These are phyloP conservation scores for Lepraria neglecta DNA, from an alignment of 495 filamentous ascomycete species.

Conservation along the genomic window DNA sequence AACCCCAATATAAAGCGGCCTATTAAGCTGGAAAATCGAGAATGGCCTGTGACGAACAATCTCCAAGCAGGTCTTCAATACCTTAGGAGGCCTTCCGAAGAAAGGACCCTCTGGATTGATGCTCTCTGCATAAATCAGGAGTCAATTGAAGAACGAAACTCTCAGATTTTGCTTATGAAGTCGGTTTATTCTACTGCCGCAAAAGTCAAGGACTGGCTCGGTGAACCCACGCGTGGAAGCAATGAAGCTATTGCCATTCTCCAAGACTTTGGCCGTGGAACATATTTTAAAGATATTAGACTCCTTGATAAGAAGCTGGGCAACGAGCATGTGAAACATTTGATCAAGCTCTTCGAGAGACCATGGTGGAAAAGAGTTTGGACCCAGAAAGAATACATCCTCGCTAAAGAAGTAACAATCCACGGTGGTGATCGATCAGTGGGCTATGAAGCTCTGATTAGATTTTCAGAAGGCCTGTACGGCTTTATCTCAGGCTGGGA, in stretches of 20 bases:
- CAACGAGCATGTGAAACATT: neutral
- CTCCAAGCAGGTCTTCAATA: conserved; percentile 1
- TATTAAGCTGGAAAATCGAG: neutral
- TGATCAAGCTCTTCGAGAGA: neutral
- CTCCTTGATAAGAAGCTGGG: neutral
- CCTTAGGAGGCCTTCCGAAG: neutral
- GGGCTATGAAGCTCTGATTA: neutral
- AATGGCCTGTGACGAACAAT: neutral
- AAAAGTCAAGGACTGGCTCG: neutral
- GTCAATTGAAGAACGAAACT: neutral
- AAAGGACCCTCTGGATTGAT: neutral
- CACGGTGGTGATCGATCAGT: neutral
- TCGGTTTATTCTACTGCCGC: neutral
- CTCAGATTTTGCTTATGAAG: neutral
- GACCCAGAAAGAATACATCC: neutral
- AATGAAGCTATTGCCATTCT: neutral
- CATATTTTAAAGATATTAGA: neutral
- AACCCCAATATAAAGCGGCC: neutral
- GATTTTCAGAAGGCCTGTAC: neutral
- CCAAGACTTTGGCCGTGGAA: neutral
- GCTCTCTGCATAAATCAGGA: neutral
- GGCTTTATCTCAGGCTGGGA: neutral
- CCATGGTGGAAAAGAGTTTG: conserved; percentile 3
- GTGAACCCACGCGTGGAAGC: neutral
- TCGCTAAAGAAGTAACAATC: neutral